Evolutionary conservation across 2,329 filamentous ascomycete species (phyloP).

Genomic region (Fusarium sp.): DNA sequence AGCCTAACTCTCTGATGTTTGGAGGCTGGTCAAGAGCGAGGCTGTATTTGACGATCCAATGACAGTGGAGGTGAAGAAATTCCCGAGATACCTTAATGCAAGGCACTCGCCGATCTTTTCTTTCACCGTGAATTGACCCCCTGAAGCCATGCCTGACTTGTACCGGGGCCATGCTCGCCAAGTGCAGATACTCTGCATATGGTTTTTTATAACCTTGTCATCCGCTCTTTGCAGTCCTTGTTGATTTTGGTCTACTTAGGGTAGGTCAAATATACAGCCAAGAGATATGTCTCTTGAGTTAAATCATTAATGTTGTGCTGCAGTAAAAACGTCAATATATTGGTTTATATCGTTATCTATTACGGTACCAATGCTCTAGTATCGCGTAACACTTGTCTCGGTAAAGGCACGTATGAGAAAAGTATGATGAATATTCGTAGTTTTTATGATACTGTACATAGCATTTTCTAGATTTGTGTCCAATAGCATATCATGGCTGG

Average conservation of each 20-base stretch:
- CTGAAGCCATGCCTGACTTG: neutral
- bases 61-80: slow-evolving; percentile 9
- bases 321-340: neutral
- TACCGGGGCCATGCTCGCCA: slow-evolving; percentile 6
- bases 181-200: neutral
- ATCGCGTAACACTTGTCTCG: neutral
- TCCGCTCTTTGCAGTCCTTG: neutral
- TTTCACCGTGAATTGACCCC: neutral
- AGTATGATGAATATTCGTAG: neutral
- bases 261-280: neutral
- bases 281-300: neutral
- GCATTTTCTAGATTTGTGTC: neutral
- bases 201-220: slow-evolving; percentile 2
- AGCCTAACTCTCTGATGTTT: neutral
- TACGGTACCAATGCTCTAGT: neutral
- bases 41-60: slow-evolving; percentile 1
- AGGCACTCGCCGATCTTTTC: slow-evolving; percentile 11
- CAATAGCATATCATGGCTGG: neutral
- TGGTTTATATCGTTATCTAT: neutral
- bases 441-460: neutral
- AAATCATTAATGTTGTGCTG: neutral
- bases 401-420: neutral
- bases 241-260: neutral
- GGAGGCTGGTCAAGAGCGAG: slow-evolving; percentile 11
- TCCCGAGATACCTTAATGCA: slow-evolving; percentile 7